Base-by-base conservation (phyloP, 2,329 filamentous ascomycete genomes). In the Nothomitra cinnamomea region DNA sequence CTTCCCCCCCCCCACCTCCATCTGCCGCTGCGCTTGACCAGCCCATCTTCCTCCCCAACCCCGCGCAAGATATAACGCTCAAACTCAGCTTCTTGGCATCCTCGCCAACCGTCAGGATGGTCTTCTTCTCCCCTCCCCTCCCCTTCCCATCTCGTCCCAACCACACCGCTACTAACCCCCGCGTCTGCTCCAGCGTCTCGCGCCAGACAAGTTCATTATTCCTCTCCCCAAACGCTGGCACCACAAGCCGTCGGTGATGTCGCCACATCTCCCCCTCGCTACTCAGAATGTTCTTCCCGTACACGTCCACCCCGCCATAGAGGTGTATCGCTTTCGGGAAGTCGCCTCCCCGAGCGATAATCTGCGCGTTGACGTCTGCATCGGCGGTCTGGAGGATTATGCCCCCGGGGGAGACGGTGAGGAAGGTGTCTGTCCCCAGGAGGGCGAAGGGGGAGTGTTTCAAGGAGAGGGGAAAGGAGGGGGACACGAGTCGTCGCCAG, bases 11-110 rank as follows among this genome's bases (percentile, higher is more conserved):
- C 19, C 22, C 6, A 24, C 75, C 10, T 5, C 28, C 28, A 10
- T 85, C 75, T n/a, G n/a, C n/a, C n/a, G n/a, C n/a, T n/a, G n/a
- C n/a, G 25, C 82, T 80, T 0, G 83, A 78, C 78, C 78, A 82
- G 8, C 76, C 62, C 57, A 81, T 64, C 19, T 68, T 68, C 54
- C 81, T 66, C 2, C 63, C 84, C 62, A 89, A 89, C 0, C 85
- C 85, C 53, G 86, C 82, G 56, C 79, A 79, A 57, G 80, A 77
- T 58, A 80, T 80, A 42, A 80, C 71, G 59, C 78, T 72, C 43
- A 80, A 63, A 54, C 73, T 75, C 57, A 79, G 64, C 51, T 73
- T 70, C 79, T 86, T 87, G 0, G 81, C 80, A 59, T 87, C 83
- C 22, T 71, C 68, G 41, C 81, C 77, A 1, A 76, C 68, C 28